Evolutionary conservation across 805 yeast species (phyloP).

Genomic region (Diddensiella caesifluorescens): DNA sequence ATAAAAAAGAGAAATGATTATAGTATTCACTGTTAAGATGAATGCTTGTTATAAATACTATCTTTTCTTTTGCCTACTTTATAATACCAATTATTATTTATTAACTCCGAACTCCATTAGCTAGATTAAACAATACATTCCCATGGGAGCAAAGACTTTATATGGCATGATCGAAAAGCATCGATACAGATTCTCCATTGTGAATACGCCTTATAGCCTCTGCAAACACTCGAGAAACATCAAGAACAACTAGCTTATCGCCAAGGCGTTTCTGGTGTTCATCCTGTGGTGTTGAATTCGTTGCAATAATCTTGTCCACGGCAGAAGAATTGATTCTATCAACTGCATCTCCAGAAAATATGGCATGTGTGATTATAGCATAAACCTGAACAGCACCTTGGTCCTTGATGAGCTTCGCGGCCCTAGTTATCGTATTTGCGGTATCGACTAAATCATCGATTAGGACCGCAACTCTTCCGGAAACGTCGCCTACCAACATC

Average conservation of each 20-base stretch:
- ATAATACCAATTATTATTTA: too few species aligned
- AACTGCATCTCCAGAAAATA: slow-evolving; percentile 88
- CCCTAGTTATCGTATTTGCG: slow-evolving; percentile 83
- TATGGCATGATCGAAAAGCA: slow-evolving; percentile 75
- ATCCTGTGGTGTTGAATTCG: slow-evolving; percentile 87
- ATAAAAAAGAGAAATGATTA: slow-evolving; percentile 24
- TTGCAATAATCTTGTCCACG: slow-evolving; percentile 80
- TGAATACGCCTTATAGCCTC: slow-evolving; percentile 95
- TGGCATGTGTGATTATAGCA: slow-evolving; percentile 88
- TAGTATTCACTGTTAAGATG: too few species aligned
- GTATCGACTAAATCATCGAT: slow-evolving; percentile 95
- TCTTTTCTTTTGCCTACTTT: too few species aligned
- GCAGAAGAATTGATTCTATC: slow-evolving; percentile 58
- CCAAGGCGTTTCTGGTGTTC: slow-evolving; percentile 50
- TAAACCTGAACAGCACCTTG: slow-evolving; percentile 86
- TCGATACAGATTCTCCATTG: slow-evolving; percentile 93
- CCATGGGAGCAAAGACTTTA: too few species aligned
- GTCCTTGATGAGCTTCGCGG: slow-evolving; percentile 85
- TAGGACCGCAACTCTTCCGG: slow-evolving; percentile 77
- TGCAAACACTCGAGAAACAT: slow-evolving; percentile 81
- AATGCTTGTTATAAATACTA: too few species aligned
- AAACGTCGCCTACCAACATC: slow-evolving; percentile 94
- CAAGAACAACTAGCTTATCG: slow-evolving; percentile 69
- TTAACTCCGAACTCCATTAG: too few species aligned
- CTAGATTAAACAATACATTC: too few species aligned